A percentile compares a stretch with the other conserved stretches of the same genome.
Evolutionary conservation across 2,329 filamentous ascomycete species (phyloP).

Genomic region (Venturia pyrina): DNA sequence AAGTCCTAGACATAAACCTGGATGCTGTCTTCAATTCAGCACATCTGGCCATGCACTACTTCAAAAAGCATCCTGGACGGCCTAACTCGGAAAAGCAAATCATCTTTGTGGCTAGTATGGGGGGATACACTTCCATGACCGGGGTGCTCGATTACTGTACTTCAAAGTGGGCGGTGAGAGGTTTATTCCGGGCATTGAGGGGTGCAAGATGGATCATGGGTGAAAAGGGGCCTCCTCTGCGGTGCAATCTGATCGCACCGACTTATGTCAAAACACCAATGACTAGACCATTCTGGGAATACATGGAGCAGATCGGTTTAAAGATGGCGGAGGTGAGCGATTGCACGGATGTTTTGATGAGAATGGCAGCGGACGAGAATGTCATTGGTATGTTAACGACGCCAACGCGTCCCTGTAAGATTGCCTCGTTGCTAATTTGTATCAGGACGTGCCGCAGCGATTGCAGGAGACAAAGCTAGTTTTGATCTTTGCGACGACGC

Average conservation of each 20-base stretch:
- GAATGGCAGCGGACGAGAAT: slow-evolving; percentile 1
- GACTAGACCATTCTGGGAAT: slow-evolving; percentile 8
- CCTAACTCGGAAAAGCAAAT: slow-evolving; percentile 14
- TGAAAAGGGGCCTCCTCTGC: background rate
- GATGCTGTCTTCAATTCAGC: slow-evolving; percentile 16
- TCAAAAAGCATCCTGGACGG: slow-evolving; percentile 15
- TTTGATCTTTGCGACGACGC: slow-evolving; percentile 9
- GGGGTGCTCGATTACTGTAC: slow-evolving; percentile 19
- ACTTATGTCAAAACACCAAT: slow-evolving; percentile 20
- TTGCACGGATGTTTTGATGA: slow-evolving; percentile 8
- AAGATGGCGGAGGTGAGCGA: slow-evolving; percentile 5
- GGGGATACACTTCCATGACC: slow-evolving; percentile 20
- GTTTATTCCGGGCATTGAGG: slow-evolving; percentile 18
- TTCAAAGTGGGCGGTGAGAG: slow-evolving; percentile 22
- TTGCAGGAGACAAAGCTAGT: background rate
- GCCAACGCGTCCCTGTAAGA: background rate
- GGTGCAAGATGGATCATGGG: slow-evolving; percentile 10
- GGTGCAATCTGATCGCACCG: slow-evolving; percentile 22
- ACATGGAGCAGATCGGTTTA: slow-evolving; percentile 2
- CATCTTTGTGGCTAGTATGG: slow-evolving; percentile 20
- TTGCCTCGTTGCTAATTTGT: background rate
- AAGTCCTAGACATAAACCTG: slow-evolving; percentile 16
- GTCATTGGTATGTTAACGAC: background rate
- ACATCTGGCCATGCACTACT: slow-evolving; percentile 22
- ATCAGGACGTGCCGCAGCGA: background rate